Evolutionary conservation across 148 eudicot species (phyloP).

Genomic region (Vaccinium darrowii): DNA sequence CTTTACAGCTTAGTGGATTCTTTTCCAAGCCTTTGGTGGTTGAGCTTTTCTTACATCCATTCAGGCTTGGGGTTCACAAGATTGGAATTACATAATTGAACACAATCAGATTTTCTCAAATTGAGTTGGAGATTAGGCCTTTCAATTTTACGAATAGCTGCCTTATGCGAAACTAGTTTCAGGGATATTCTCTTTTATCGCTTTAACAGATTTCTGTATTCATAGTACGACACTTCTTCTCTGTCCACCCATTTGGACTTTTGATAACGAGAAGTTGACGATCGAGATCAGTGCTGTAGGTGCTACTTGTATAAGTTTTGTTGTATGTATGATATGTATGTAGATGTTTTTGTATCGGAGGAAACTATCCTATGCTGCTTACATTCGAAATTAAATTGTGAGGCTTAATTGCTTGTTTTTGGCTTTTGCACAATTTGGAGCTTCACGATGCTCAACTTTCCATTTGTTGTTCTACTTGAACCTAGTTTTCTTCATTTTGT

Average conservation of each 20-base stretch:
- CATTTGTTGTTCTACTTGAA: not conserved
- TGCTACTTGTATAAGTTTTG: not conserved
- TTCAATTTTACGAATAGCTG: not conserved
- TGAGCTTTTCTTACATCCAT: not conserved
- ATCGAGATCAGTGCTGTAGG: not conserved
- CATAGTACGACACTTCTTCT: not conserved
- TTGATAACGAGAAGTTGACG: not conserved
- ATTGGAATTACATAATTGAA: not conserved
- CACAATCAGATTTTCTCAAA: not conserved
- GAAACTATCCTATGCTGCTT: not conserved
- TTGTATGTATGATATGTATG: not conserved
- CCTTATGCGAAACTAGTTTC: not conserved
- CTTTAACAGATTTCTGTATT: not conserved
- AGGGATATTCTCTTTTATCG: not conserved
- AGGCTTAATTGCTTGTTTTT: not conserved
- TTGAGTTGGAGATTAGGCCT: not conserved
- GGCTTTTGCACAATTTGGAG: not conserved
- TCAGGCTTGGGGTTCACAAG: not conserved
- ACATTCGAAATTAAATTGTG: not conserved
- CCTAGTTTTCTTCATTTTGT: not conserved
- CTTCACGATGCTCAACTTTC: not conserved
- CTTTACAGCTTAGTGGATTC: not conserved
- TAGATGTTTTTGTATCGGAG: not conserved
- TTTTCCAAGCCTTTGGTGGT: not conserved
- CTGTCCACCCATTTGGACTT: not conserved